Base-by-base conservation (phyloP, 164 flowering plant genomes). In the Vitis rotundifolia region DNA sequence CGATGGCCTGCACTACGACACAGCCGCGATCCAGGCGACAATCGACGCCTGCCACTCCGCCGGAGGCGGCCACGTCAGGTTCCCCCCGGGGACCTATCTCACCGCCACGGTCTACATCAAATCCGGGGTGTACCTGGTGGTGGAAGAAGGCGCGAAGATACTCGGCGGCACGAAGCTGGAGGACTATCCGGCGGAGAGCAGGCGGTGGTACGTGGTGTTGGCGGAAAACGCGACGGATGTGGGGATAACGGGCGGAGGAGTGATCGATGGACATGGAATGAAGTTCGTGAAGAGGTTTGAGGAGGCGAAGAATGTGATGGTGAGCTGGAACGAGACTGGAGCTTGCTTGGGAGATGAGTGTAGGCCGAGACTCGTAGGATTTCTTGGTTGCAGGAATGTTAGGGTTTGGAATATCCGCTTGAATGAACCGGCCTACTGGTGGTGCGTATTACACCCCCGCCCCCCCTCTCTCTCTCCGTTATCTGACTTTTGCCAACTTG, bases 241-340 rank as follows among this genome's bases (percentile, higher is more conserved):
- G 26, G 98, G 96, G 78, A 89, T 93, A 69, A 90, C 85, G 7
- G 99, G 98, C 14, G 91, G 88, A 1, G 98, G 99, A 6, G 89
- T 72, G 76, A 81, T 95, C 68, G 85, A 95, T 70, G 99, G 99
- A 1, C 96, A 90, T 73, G 92, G 94, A 16, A 37, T 73, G 81
- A 57, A 78, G 79, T 93, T 92, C 68, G 94, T 91, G 74, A 63
- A 66, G 83, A 78, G 79, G 64, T 67, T 77, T 37, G 87, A 89
- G 54, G 81, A 81, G 75, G 77, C 69, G 86, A 93, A 91, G 87
- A 93, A 91, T 72, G 94, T 95, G 83, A 95, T 93, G 98, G 92
- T 88, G 80, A 95, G 99, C 54, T 95, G 99, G 99, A 95, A 95
- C 53, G 44, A 31, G 49, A 95, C 93, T 5, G 96, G 99, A 0